Percentiles rank a stretch among this genome's conserved stretches.
These are phyloP conservation scores for Cornus florida DNA, from an alignment of 148 eudicot species.

Conservation along the genomic window DNA sequence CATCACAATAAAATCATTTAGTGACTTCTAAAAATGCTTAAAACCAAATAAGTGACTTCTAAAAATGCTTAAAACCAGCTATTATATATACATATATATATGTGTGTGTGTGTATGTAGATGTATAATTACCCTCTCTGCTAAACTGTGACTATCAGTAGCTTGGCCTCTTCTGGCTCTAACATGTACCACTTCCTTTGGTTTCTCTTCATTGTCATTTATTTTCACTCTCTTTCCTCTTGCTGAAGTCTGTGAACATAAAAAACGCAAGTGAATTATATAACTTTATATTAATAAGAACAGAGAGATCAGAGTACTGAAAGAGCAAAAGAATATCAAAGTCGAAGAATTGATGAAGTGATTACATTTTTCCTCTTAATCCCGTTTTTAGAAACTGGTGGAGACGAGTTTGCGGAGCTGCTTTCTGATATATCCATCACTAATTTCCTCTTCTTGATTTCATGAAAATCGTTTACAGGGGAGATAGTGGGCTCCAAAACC, in stretches of 20 bases:
- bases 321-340: neutral
- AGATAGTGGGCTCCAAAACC: slow-evolving; percentile 8
- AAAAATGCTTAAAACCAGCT: neutral
- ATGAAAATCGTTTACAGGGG: slow-evolving; percentile 14
- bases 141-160: slow-evolving; percentile 89
- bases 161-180: slow-evolving; percentile 86
- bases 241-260: slow-evolving; percentile 33
- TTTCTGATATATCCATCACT: slow-evolving; percentile 34
- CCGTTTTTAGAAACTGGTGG: slow-evolving; percentile 43
- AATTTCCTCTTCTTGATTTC: slow-evolving; percentile 52
- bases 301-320: neutral
- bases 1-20: neutral
- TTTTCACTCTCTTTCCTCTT: slow-evolving; percentile 46
- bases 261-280: neutral
- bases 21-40: neutral
- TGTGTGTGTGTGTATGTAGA: neutral
- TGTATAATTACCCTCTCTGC: slow-evolving; percentile 70
- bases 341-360: neutral
- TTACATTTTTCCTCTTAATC: slow-evolving; percentile 44
- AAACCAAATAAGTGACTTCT: neutral
- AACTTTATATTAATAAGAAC: neutral
- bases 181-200: slow-evolving; percentile 75
- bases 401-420: slow-evolving; percentile 47
- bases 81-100: neutral
- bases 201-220: slow-evolving; percentile 42